A percentile compares a stretch with the other conserved stretches of the same genome.
phyloP scores from a whole-genome alignment of 306 rosid species.

The Albizia julibrissin region DNA sequence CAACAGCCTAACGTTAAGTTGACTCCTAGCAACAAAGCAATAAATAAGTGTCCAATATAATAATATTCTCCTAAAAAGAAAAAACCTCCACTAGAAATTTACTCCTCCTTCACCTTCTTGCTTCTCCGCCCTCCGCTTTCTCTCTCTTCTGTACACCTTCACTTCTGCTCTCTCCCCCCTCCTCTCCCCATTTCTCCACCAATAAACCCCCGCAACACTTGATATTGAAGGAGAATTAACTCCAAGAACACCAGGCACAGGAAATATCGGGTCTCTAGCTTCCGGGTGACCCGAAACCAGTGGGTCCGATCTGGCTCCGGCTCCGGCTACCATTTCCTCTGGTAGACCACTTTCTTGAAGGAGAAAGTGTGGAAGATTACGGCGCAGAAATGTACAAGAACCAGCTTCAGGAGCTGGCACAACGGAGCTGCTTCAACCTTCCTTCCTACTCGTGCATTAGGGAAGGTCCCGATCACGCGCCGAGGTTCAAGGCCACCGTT shows the following conservation, averaged over 20 bases:
- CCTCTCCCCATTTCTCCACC: slow-evolving; percentile 22
- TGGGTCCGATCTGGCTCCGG: slow-evolving; percentile 64
- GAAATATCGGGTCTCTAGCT: background rate
- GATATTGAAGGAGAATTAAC: slow-evolving; percentile 30
- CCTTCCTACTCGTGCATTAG: slow-evolving; percentile 92
- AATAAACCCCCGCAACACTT: slow-evolving; percentile 33
- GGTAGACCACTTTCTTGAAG: slow-evolving; percentile 32
- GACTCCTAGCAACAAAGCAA: slow-evolving; percentile 56
- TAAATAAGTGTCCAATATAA: slow-evolving; percentile 40
- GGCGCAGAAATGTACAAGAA: slow-evolving; percentile 91
- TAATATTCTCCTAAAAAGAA: slow-evolving; percentile 12
- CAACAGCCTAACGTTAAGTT: slow-evolving; percentile 59
- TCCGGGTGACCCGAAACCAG: slow-evolving; percentile 25
- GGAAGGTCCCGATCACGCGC: slow-evolving; percentile 99
- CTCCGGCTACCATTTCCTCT: slow-evolving; percentile 14
- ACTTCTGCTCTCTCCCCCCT: background rate
- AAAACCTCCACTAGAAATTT: slow-evolving; percentile 38
- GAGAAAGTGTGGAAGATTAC: slow-evolving; percentile 30
- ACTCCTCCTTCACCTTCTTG: background rate
- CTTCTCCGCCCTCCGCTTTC: slow-evolving; percentile 23
- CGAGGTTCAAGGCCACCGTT: slow-evolving; percentile 91
- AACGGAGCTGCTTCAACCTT: slow-evolving; percentile 95
- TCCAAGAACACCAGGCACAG: background rate
- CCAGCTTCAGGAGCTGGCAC: slow-evolving; percentile 99
- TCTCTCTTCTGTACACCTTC: slow-evolving; percentile 31